Evolutionary conservation across 2,329 filamentous ascomycete species (phyloP).

Genomic region (Eurotiales sp.): DNA sequence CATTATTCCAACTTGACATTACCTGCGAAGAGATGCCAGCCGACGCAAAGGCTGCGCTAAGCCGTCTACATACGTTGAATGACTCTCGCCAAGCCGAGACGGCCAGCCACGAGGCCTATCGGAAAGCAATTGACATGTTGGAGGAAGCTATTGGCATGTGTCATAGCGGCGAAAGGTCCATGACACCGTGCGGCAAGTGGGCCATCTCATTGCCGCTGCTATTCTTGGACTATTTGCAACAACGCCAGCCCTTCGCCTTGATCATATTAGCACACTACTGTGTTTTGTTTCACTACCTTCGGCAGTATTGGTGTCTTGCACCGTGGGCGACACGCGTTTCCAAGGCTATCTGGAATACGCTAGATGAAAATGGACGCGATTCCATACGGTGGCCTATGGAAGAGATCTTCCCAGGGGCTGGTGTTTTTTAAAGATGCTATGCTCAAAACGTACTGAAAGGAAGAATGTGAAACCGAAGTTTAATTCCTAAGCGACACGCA

Average conservation of each 20-base stretch:
- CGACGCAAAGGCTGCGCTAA: conserved; percentile 20
- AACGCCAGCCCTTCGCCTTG: conserved; percentile 40
- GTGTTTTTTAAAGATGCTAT: too few species aligned
- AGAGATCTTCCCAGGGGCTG: conserved; percentile 25
- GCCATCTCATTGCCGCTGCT: conserved; percentile 31
- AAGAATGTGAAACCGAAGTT: too few species aligned
- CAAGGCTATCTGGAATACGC: conserved; percentile 50
- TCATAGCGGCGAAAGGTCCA: conserved; percentile 43
- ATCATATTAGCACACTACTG: conserved; percentile 61
- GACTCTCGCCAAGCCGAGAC: conserved; percentile 19
- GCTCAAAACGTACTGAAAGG: too few species aligned
- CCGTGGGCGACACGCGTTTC: conserved; percentile 65
- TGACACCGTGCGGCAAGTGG: conserved; percentile 42
- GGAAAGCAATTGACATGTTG: conserved; percentile 24
- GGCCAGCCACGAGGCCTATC: conserved; percentile 23
- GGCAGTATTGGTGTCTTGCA: conserved; percentile 63
- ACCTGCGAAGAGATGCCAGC: conserved; percentile 20
- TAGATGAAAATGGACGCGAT: conserved; percentile 30
- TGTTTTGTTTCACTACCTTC: conserved; percentile 57
- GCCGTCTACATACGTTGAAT: conserved; percentile 26
- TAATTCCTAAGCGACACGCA: too few species aligned
- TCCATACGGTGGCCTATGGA: conserved; percentile 29
- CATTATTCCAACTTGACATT: conserved; percentile 26
- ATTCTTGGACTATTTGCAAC: conserved; percentile 35
- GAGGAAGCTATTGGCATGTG: conserved; percentile 25